Base-by-base conservation (phyloP, 164 flowering plant genomes). In the grape (Vitis vinifera) region DNA sequence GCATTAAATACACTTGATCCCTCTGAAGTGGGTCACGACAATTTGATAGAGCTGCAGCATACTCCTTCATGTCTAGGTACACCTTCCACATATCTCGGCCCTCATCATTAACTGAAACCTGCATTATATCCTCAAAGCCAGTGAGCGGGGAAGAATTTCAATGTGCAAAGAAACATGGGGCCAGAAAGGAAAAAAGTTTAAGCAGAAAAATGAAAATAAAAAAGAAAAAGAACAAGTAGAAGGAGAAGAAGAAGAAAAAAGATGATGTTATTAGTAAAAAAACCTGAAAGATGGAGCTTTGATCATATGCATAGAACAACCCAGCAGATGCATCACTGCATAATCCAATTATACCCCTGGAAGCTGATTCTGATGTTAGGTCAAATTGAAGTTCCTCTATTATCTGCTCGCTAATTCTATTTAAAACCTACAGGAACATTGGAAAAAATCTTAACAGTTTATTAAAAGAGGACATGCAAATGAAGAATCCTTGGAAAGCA, bases 301-400 rank as follows among this genome's bases (percentile, higher is more conserved):
- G 91, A 71, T 93, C 99, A 83, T 92, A 96, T 57, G 97, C 98
- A 84, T 96, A 96, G 77, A 93, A 93, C 63, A 93, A 78, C 16
- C 99, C 98, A 67, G 99, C 99, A 67, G 98, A 86, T 49, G 99
- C 97, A 86, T 96, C 99, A 84, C 98, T 93, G 68, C 97, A 93
- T 62, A 96, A 83, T 69, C 98, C 99, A 77, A 96, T 82, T 67
- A 96, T 83, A 53, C 97, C 98, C 75, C 79, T 88, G 67, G 98
- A 85, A 65, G 72, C 83, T 68, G 97, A 83, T 17, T 92, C 99
- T 67, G 93, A 74, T 51, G 86, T 71, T 76, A 82, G 91, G 76
- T 93, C 97, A 82, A 96, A 93, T 71, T 88, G 90, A 74, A 96
- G 92, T 75, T 93, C 98, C 83, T 96, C 98, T 14, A 93, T 78